Conservation (phyloP, 148 eudicot genomes). For the Arctostaphylos glauca region DNA sequence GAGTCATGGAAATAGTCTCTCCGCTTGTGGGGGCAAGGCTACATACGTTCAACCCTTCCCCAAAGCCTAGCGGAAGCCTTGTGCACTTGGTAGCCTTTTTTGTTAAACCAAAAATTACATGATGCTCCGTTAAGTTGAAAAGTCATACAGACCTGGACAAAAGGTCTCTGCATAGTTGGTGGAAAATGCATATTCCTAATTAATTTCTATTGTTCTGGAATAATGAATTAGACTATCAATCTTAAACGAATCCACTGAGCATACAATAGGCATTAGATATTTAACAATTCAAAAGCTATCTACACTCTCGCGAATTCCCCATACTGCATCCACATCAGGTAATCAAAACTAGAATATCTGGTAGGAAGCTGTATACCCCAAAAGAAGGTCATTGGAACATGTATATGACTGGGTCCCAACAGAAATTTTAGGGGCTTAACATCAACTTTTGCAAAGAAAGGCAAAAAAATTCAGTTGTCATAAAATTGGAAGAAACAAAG, state of each 20-base stretch:
- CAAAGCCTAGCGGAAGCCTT: no score
- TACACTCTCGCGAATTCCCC: not conserved
- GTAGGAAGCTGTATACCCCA: not conserved
- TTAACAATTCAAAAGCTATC: constrained; percentile 3
- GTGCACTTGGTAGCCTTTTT: no score
- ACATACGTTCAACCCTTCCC: no score
- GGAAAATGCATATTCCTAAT: not conserved
- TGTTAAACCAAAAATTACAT: no score
- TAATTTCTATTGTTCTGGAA: not conserved
- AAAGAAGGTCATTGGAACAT: not conserved
- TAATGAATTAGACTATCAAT: not conserved
- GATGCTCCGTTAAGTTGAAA: not conserved
- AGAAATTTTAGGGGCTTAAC: not conserved
- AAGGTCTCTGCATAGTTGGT: not conserved
- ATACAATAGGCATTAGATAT: not conserved
- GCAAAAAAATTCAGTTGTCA: not conserved
- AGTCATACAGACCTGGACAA: not conserved
- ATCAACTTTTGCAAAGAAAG: not conserved
- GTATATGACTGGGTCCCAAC: not conserved
- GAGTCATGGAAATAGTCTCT: no score
- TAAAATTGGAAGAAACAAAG: not conserved
- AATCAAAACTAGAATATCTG: not conserved
- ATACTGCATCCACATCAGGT: constrained; percentile 3
- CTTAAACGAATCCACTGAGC: constrained; percentile 4
- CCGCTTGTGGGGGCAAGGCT: no score